Evolutionary conservation across 2,329 filamentous ascomycete genomes (phyloP).

Genomic region (Ilyonectria sp.): DNA sequence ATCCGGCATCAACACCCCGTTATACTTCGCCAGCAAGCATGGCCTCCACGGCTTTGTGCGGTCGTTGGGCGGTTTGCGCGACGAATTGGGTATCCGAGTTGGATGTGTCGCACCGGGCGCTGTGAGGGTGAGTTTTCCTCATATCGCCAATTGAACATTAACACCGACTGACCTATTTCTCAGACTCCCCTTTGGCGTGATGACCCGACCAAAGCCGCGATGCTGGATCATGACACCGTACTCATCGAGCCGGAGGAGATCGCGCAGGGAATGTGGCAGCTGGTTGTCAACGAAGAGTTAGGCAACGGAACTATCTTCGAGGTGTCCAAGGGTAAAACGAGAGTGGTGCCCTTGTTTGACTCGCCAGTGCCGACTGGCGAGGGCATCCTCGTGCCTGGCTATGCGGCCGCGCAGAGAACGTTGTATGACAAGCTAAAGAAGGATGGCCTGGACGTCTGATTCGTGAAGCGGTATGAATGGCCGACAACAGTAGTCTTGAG

Average conservation of each 20-base stretch:
- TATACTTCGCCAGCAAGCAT: conserved; percentile 57
- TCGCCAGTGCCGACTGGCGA: conserved; percentile 44
- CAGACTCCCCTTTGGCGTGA: conserved; percentile 54
- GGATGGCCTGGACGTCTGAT: conserved; percentile 43
- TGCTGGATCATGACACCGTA: conserved; percentile 45
- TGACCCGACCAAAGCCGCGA: conserved; percentile 49
- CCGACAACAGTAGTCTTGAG: not conserved
- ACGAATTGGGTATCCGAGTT: conserved; percentile 52
- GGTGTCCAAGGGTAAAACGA: conserved; percentile 44
- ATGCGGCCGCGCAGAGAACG: conserved; percentile 39
- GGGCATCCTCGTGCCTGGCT: conserved; percentile 43
- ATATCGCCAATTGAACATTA: no score
- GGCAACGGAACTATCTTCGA: conserved; percentile 54
- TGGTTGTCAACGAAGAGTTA: conserved; percentile 44
- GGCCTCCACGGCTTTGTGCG: conserved; percentile 55
- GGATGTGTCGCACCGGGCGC: conserved; percentile 53
- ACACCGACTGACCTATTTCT: not conserved
- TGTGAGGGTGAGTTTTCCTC: conserved; percentile 46
- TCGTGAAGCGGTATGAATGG: not conserved
- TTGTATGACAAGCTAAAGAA: conserved; percentile 44
- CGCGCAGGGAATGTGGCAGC: conserved; percentile 51
- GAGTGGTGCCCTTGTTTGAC: conserved; percentile 50
- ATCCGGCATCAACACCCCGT: conserved; percentile 49
- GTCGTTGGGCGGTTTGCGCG: conserved; percentile 49
- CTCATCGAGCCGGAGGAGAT: conserved; percentile 52